A percentile compares a stretch with the other conserved stretches of the same genome.
Evolutionary conservation across 1,284 basidiomycete species (phyloP).

Genomic region (Irpex sp.): DNA sequence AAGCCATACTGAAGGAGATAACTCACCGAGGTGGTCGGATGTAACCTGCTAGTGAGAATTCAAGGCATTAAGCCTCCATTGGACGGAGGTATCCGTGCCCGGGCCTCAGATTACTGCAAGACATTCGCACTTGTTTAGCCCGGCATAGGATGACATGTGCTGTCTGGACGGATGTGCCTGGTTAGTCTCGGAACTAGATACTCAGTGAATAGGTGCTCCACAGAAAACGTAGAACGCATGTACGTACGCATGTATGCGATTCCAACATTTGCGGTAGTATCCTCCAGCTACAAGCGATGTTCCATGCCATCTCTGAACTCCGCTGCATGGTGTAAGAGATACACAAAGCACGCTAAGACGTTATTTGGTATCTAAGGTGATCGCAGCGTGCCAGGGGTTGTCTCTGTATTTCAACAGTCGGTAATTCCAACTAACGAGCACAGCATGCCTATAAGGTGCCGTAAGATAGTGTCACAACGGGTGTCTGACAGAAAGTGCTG

Average conservation of each 20-base stretch:
- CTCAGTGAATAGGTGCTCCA: too few relatives aligned
- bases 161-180: neutral
- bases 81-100: neutral
- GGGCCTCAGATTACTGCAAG: neutral
- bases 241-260: too few relatives aligned
- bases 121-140: neutral
- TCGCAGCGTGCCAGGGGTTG: neutral
- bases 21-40: neutral
- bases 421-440: neutral
- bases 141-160: neutral
- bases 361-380: neutral
- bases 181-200: too few relatives aligned
- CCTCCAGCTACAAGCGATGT: too few relatives aligned
- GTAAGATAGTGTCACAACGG: neutral
- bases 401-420: neutral
- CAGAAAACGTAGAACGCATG: too few relatives aligned
- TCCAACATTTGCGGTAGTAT: too few relatives aligned
- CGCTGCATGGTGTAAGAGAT: too few relatives aligned
- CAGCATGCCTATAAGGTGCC: neutral
- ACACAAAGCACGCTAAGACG: neutral
- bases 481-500: neutral
- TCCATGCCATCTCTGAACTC: too few relatives aligned
- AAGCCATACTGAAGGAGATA: neutral
- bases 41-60: neutral
- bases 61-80: neutral